These are phyloP conservation scores for Kickxella alabastrina DNA, from an alignment of 192 early-diverging fungal genomes.

Conservation along the genomic window DNA sequence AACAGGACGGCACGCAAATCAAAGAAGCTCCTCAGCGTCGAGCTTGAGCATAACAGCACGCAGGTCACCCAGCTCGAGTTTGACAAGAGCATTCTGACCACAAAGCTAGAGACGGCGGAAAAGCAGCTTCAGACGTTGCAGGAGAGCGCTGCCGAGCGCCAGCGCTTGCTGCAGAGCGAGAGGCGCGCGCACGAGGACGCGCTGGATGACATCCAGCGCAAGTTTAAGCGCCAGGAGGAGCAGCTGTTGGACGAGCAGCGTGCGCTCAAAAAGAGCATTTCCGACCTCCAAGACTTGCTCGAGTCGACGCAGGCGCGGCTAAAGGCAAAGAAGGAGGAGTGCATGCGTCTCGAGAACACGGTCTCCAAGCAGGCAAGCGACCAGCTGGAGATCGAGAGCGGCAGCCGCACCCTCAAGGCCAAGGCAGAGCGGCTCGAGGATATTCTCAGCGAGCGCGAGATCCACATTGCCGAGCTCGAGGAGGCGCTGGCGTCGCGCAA, in stretches of 20 bases:
- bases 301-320: constrained; percentile 24
- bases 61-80: constrained; percentile 40
- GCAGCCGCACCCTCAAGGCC: constrained; percentile 28
- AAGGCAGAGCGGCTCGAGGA: constrained; percentile 41
- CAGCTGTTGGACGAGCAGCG: constrained; percentile 43
- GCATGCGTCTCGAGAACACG: constrained; percentile 28
- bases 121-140: constrained; percentile 17
- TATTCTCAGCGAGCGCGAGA: constrained; percentile 39
- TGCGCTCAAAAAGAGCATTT: constrained; percentile 35
- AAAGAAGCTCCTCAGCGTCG: constrained; percentile 51
- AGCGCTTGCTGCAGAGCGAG: constrained; percentile 12
- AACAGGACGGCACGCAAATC: constrained; percentile 48
- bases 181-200: constrained; percentile 24
- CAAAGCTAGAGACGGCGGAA: constrained; percentile 29
- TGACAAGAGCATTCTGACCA: constrained; percentile 29
- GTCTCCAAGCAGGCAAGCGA: constrained; percentile 42
- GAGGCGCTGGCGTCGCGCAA: constrained; percentile 37
- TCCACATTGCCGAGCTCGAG: constrained; percentile 50
- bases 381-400: constrained; percentile 43
- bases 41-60: constrained; percentile 52
- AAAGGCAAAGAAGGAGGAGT: constrained; percentile 29
- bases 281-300: constrained; percentile 28
- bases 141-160: constrained; percentile 5
- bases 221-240: constrained; percentile 25
- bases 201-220: constrained; percentile 25